Base-by-base conservation (phyloP, 2,329 filamentous ascomycete genomes). In the Coniochaeta hoffmannii region DNA sequence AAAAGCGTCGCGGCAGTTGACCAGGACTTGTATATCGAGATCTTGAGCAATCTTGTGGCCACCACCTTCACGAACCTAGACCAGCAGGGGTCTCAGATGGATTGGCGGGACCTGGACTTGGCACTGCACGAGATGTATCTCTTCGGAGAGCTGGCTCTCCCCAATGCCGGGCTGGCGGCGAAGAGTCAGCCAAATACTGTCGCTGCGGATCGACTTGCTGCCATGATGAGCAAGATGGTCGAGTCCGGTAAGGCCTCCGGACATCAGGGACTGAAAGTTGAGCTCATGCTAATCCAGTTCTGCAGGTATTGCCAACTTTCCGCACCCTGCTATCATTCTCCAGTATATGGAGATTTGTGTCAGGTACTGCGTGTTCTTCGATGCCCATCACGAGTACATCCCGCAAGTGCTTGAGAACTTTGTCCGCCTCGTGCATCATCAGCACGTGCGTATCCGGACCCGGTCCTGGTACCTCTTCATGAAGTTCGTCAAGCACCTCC, bases 271-370 rank as follows among this genome's bases (percentile, higher is more conserved):
- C 12, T 53, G 41, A 34, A 22, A 41, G 54, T 56, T 58, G 66
- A 59, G 63, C 56, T 17, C 9, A 32, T 44, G 54, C 50, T 62
- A 19, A 57, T 31, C 44, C 30, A 11, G 12, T 12, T 26, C 2
- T 22, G 26, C 28, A 92, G 90, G 89, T 62, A 88, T 97, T 62
- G 87, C 90, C 57, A 87, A 81, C 44, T 95, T 93, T 70, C 85
- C 87, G 15, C 94, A 97, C 68, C 93, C 94, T 1, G 90, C 92
- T 15, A 92, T 97, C 53, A 84, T 97, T 60, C 78, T 99, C 22
- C 91, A 97, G 72, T 99, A 96, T 67, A 97, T 99, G 92, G 94
- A 99, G 70, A 96, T 96, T 34, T 96, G 92, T 69, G 92, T 96
- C 55, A 87, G 94, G 53, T 99, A 99, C 72, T 89, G 87, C 68